A percentile compares a stretch with the other conserved stretches of the same genome.
Conservation (phyloP, 192 early-diverging fungal species). For the Pecoramyces ruminantium region DNA sequence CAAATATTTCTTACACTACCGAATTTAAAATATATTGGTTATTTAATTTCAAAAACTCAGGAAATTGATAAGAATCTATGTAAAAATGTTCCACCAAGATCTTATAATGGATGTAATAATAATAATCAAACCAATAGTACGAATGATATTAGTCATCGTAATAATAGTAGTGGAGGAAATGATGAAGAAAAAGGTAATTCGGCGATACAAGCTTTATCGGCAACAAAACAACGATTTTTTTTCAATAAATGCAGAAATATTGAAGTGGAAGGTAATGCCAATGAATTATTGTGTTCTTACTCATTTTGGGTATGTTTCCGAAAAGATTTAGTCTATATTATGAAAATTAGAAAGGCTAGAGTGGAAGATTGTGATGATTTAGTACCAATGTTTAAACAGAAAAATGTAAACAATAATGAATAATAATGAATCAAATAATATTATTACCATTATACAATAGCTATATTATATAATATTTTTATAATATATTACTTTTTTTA, state of each 20-base stretch:
- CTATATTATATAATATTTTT: too few species aligned
- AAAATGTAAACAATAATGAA: slow-evolving; percentile 11
- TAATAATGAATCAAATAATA: too few species aligned
- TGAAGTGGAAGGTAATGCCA: not conserved
- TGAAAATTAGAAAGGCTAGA: slow-evolving; percentile 20
- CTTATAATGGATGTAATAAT: not conserved
- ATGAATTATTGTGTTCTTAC: not conserved
- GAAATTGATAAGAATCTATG: not conserved
- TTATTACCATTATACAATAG: too few species aligned
- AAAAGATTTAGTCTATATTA: slow-evolving; percentile 15
- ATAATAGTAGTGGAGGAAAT: too few species aligned
- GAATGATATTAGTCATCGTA: too few species aligned
- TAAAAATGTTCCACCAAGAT: not conserved
- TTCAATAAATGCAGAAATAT: not conserved
- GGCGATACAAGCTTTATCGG: not conserved
- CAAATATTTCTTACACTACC: not conserved
- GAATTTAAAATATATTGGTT: not conserved
- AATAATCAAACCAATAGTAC: not conserved
- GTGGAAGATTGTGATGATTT: slow-evolving; percentile 43
- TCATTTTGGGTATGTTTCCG: slow-evolving; percentile 10
- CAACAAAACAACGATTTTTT: not conserved
- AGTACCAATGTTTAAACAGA: slow-evolving; percentile 25
- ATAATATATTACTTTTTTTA: too few species aligned
- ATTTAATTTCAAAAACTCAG: not conserved
- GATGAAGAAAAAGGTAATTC: not conserved